Evolutionary conservation across 164 flowering plant genomes (phyloP).

Genomic region (Vitis amurensis): DNA sequence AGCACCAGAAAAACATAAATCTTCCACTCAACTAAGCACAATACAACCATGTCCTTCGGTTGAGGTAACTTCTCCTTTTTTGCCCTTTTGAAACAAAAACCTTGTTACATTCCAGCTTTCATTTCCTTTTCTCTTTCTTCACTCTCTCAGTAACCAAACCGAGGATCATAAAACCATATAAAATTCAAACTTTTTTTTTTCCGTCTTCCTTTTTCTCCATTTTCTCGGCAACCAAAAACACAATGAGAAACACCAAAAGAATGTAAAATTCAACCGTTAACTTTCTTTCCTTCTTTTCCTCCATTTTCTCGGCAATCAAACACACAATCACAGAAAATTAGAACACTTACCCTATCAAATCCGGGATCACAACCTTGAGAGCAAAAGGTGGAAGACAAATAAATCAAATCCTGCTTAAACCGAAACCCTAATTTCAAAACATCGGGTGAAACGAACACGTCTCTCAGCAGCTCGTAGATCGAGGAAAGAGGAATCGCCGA

Average conservation of each 20-base stretch:
- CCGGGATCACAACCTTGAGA: constrained; percentile 63
- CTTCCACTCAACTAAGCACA: no score
- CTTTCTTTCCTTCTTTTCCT: neutral
- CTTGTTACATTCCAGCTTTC: neutral
- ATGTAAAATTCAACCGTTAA: no score
- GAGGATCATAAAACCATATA: no score
- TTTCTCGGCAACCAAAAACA: no score
- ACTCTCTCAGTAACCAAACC: no score
- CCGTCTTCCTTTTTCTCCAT: no score
- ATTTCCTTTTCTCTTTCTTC: no score
- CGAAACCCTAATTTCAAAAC: constrained; percentile 75
- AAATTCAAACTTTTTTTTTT: no score
- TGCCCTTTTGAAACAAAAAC: neutral
- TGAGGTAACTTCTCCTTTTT: no score
- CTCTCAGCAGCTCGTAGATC: constrained; percentile 51
- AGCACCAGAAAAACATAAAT: no score
- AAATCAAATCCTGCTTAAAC: constrained; percentile 85
- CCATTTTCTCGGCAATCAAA: neutral
- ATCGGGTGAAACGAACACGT: constrained; percentile 62
- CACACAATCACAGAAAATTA: neutral
- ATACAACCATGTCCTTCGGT: no score
- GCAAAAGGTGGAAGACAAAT: constrained; percentile 71
- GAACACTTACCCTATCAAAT: constrained; percentile 56
- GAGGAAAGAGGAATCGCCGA: constrained; percentile 41
- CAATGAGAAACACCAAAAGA: no score